phyloP scores from a whole-genome alignment of 208 protist genomes.

The Wallacemonas sp. region DNA sequence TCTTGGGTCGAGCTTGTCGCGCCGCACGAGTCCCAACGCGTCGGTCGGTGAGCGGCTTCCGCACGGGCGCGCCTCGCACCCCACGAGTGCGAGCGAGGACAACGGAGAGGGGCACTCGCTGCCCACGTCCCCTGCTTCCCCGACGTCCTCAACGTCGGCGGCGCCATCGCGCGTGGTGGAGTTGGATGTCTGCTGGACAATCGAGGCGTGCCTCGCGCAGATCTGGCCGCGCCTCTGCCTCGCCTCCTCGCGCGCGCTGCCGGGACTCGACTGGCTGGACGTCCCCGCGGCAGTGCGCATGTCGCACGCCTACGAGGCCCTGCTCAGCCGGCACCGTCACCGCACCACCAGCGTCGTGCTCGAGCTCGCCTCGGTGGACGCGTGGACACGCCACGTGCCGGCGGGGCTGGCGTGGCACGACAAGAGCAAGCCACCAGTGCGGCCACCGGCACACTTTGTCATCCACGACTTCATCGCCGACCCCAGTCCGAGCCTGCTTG shows the following conservation, averaged over 20 bases:
- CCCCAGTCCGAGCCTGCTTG: slow-evolving; percentile 47
- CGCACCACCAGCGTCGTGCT: slow-evolving; percentile 43
- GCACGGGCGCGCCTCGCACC: no score
- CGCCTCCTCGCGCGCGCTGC: slow-evolving; percentile 41
- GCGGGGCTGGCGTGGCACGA: neutral
- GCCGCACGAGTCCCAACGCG: no score
- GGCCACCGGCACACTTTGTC: slow-evolving; percentile 22
- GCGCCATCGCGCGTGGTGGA: slow-evolving; percentile 26
- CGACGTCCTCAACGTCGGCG: neutral
- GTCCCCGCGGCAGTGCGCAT: slow-evolving; percentile 32
- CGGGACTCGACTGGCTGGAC: slow-evolving; percentile 35
- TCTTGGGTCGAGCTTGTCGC: no score
- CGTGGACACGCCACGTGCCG: slow-evolving; percentile 18
- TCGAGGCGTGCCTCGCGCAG: slow-evolving; percentile 19
- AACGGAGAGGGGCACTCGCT: no score
- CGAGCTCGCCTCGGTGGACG: slow-evolving; percentile 12
- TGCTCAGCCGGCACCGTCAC: slow-evolving; percentile 38
- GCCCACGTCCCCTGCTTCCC: no score
- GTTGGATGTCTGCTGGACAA: slow-evolving; percentile 44
- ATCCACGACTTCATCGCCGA: slow-evolving; percentile 60
- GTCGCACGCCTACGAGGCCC: slow-evolving; percentile 47
- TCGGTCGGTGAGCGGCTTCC: no score
- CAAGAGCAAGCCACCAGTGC: neutral
- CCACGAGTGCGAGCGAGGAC: no score
- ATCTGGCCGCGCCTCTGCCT: slow-evolving; percentile 54